A percentile compares a stretch with the other conserved stretches of the same genome.
phyloP scores from a whole-genome alignment of 1,284 basidiomycete genomes.

The Irpex lacteus region DNA sequence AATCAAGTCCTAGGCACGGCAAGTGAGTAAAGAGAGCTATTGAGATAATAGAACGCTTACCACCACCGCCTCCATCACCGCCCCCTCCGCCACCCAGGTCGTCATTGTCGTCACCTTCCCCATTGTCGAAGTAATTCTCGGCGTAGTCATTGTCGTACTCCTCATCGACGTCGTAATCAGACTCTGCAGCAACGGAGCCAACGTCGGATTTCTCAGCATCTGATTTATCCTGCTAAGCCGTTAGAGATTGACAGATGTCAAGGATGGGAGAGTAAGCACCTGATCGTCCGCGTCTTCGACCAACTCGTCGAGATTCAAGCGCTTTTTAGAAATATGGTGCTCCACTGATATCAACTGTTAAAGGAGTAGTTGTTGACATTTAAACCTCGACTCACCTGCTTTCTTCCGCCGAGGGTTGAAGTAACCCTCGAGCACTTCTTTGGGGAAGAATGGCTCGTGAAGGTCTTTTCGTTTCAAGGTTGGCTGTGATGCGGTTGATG shows the following conservation, averaged over 20 bases:
- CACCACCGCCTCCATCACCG: slow-evolving; percentile 60
- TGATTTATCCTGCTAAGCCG: slow-evolving; percentile 53
- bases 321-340: slow-evolving; percentile 37
- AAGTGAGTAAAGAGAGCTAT: too few species aligned
- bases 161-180: slow-evolving; percentile 81
- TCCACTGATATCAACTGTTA: slow-evolving; percentile 26
- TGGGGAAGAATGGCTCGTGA: slow-evolving; percentile 72
- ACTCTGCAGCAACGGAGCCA: slow-evolving; percentile 57
- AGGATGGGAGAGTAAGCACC: slow-evolving; percentile 28
- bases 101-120: slow-evolving; percentile 75
- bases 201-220: slow-evolving; percentile 61
- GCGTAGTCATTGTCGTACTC: slow-evolving; percentile 86
- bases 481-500: slow-evolving; percentile 55
- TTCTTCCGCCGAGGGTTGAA: slow-evolving; percentile 74
- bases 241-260: background rate
- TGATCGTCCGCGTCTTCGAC: slow-evolving; percentile 62
- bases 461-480: slow-evolving; percentile 66
- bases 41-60: slow-evolving; percentile 18
- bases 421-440: slow-evolving; percentile 71
- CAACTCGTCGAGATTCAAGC: slow-evolving; percentile 62
- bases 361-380: too few species aligned
- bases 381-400: slow-evolving; percentile 30
- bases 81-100: slow-evolving; percentile 68
- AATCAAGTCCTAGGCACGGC: background rate
- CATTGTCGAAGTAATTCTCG: slow-evolving; percentile 84